Evolutionary conservation across 805 yeast genomes (phyloP), one percentile per base, ranked within the genome.

Genomic region (Candida loeiensis): DNA sequence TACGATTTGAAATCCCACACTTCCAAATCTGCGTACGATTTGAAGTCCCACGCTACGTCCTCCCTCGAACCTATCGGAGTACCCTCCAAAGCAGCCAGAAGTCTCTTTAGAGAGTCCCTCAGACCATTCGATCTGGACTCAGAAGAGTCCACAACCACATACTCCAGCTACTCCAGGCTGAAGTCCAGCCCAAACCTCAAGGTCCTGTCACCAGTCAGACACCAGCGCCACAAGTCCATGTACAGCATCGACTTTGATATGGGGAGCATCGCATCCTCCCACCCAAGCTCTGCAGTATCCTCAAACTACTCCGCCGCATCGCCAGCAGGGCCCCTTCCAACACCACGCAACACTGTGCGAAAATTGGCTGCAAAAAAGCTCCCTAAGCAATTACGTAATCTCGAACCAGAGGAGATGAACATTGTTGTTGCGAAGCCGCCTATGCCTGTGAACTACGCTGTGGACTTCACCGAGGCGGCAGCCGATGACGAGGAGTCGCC

Each of bases 401-500:
- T 27, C 16, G 27, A 15, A 4, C 34, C 34, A 9, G 31, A 37
- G 35, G n/a, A 14, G 20, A 37, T 30, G 35, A n/a, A 54, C n/a
- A 57, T 66, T 9, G 48, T 46, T 12, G 59, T 69, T 8, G 63
- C 59, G 3, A 71, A 65, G 36, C 72, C 74, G 2, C 74, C 74
- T 2, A 41, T 43, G 12, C 56, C 48, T 34, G 62, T 69, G 4
- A 41, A 51, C 14, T 69, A 69, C 49, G 64, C 58, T 1, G 66
- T 69, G 17, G 74, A 69, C 43, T 69, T 69, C 54, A 64, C 60
- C 35, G 69, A 61, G 18, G 53, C 56, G n/a, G 17, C n/a, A 18
- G 11, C 26, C 16, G 33, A 27, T 8, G 42, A 45, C 28, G 37
- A 40, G 42, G 36, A 37, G 4, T 19, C 40, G 9, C 14, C 39